phyloP scores from a whole-genome alignment of 192 early-diverging fungal genomes.

The Gaertneriomyces semiglobifer region DNA sequence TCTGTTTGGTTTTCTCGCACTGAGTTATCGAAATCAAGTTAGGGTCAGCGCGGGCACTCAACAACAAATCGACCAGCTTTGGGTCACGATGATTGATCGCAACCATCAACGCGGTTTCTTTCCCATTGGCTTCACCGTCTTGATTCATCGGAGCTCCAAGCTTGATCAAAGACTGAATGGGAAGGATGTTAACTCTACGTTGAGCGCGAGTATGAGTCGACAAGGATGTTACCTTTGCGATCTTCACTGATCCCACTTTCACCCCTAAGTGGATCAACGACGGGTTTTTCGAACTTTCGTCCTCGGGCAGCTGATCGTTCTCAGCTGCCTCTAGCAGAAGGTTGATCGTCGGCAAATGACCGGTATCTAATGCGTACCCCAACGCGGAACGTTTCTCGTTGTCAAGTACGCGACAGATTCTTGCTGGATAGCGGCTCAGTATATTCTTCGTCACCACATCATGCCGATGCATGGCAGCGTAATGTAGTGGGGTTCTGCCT shows the following conservation, averaged over 20 bases:
- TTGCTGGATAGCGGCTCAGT: constrained; percentile 3
- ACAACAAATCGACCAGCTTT: constrained; percentile 11
- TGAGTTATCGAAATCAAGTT: background rate
- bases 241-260: background rate
- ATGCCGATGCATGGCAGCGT: constrained; percentile 45
- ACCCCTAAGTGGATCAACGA: background rate
- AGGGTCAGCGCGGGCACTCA: background rate
- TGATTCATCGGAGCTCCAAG: constrained; percentile 8
- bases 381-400: constrained; percentile 35
- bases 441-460: constrained; percentile 24
- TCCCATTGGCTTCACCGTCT: constrained; percentile 14
- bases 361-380: constrained; percentile 41
- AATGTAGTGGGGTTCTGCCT: constrained; percentile 46
- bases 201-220: background rate
- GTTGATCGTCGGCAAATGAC: constrained; percentile 17
- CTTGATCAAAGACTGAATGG: background rate
- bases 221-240: background rate
- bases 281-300: background rate
- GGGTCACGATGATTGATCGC: constrained; percentile 25
- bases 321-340: constrained; percentile 25
- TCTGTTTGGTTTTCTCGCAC: background rate
- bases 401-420: constrained; percentile 26
- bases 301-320: background rate
- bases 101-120: constrained; percentile 35
- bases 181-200: too few relatives aligned